phyloP scores from a whole-genome alignment of 176 grass and related monocot genomes.

The Musa itinerans region DNA sequence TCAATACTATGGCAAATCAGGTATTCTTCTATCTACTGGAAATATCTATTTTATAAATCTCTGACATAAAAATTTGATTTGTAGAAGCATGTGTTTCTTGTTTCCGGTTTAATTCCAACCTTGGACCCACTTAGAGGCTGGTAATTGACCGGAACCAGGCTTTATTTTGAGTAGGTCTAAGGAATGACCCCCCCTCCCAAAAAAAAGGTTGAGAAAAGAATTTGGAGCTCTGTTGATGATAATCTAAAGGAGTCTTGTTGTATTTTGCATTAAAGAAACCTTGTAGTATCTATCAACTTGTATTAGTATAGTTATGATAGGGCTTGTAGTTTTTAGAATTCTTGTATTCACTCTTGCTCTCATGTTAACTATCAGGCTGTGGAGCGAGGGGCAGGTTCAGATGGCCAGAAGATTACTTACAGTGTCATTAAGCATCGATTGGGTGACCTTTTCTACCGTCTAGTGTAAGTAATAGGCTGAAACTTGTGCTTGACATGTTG shows the following conservation, averaged over 20 bases:
- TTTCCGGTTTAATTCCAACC: neutral
- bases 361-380: constrained; percentile 50
- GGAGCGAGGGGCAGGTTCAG: constrained; percentile 38
- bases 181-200: no score
- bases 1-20: constrained; percentile 76
- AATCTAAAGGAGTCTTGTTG: no score
- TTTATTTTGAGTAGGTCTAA: no score
- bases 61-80: neutral
- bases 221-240: no score
- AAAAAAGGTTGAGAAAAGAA: no score
- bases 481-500: neutral
- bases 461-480: constrained; percentile 55
- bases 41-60: neutral
- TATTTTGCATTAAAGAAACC: no score
- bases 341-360: neutral
- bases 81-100: neutral
- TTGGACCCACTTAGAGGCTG: no score
- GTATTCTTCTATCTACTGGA: constrained; percentile 25
- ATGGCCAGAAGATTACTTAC: constrained; percentile 19
- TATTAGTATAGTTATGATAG: neutral
- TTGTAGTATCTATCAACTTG: no score
- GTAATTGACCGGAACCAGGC: no score
- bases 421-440: constrained; percentile 19
- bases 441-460: constrained; percentile 26
- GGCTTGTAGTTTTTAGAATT: neutral